Conservation (phyloP, 345 rosid species). For the Clausena lansium region DNA sequence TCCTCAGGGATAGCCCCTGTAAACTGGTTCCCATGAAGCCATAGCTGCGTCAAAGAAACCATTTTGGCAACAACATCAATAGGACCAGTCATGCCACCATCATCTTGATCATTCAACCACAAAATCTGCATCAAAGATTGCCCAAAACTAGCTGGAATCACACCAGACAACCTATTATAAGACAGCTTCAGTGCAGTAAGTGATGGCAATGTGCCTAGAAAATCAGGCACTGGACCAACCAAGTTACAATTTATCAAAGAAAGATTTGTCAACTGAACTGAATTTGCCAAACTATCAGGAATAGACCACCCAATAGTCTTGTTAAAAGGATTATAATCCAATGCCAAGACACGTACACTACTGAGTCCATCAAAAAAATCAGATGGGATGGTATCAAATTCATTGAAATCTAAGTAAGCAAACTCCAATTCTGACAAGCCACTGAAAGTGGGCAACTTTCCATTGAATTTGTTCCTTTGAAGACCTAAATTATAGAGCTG, state of each 20-base stretch:
- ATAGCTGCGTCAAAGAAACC: slow-evolving; percentile 38
- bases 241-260: slow-evolving; percentile 38
- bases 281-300: slow-evolving; percentile 34
- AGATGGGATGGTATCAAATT: slow-evolving; percentile 41
- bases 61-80: slow-evolving; percentile 41
- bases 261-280: slow-evolving; percentile 36
- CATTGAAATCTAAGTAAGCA: slow-evolving; percentile 43
- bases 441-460: slow-evolving; percentile 41
- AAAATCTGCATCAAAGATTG: slow-evolving; percentile 37
- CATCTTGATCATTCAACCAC: slow-evolving; percentile 49
- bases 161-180: slow-evolving; percentile 41
- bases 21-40: slow-evolving; percentile 58
- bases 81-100: slow-evolving; percentile 35
- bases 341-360: slow-evolving; percentile 38
- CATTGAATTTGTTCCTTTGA: slow-evolving; percentile 42
- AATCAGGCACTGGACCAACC: slow-evolving; percentile 44
- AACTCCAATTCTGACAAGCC: slow-evolving; percentile 41
- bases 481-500: slow-evolving; percentile 48
- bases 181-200: slow-evolving; percentile 36
- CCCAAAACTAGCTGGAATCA: slow-evolving; percentile 38
- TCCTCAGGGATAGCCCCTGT: slow-evolving; percentile 39
- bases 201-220: slow-evolving; percentile 35
- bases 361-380: slow-evolving; percentile 48
- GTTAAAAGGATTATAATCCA: slow-evolving; percentile 46
- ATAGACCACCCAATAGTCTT: slow-evolving; percentile 43